phyloP scores from a whole-genome alignment of 108 stramenopile genomes.

The Cyclotella cryptica region DNA sequence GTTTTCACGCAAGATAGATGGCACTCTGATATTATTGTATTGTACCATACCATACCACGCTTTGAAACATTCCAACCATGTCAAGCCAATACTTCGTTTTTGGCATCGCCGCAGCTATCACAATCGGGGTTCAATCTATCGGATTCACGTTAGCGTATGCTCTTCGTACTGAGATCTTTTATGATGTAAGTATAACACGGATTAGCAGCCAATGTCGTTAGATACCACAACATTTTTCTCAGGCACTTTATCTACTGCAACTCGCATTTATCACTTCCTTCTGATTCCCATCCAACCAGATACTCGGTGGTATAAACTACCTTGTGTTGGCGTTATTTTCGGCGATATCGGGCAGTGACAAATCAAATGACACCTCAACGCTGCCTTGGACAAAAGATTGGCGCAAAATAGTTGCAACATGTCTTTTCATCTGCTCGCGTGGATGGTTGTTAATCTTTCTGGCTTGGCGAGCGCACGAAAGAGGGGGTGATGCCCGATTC shows the following conservation, averaged over 20 bases:
- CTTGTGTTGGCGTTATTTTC: constrained; percentile 51
- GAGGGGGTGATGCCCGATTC: constrained; percentile 77
- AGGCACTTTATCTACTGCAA: no score
- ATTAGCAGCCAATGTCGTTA: no score
- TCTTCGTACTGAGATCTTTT: constrained; percentile 68
- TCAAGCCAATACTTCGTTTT: constrained; percentile 38
- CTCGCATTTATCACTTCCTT: no score
- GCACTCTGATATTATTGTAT: no score
- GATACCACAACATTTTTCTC: no score
- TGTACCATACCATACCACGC: no score
- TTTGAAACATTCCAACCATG: no score
- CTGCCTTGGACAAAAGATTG: constrained; percentile 42
- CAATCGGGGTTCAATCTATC: constrained; percentile 55
- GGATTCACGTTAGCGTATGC: constrained; percentile 64
- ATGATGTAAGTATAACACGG: no score
- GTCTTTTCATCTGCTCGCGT: constrained; percentile 61
- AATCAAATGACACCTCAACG: neutral
- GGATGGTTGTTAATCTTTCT: constrained; percentile 68
- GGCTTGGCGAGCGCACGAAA: constrained; percentile 73
- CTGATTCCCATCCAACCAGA: constrained; percentile 1
- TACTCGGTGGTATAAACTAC: constrained; percentile 71
- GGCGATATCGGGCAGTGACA: constrained; percentile 29
- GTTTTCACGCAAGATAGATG: no score
- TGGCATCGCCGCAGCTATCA: constrained; percentile 53
- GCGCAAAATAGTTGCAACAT: constrained; percentile 47